Evolutionary conservation across 2,329 filamentous ascomycete genomes (phyloP).

Genomic region (Cryphonectria parasitica): DNA sequence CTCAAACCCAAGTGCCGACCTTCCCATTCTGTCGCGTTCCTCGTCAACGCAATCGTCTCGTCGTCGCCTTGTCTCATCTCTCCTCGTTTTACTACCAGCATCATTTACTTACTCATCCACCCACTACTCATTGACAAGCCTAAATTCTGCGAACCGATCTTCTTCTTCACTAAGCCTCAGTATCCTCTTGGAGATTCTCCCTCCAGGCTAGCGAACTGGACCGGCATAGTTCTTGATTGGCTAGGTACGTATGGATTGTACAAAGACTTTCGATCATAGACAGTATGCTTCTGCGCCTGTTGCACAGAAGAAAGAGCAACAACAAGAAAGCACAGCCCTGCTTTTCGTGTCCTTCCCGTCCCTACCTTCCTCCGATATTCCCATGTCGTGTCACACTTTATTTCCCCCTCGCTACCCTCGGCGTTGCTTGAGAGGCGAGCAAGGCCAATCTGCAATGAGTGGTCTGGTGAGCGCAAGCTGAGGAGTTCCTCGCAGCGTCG

Average conservation of each 20-base stretch:
- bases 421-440: background rate
- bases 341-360: constrained; percentile 2
- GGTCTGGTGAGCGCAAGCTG: background rate
- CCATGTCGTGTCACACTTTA: constrained; percentile 8
- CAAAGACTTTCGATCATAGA: background rate
- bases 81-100: background rate
- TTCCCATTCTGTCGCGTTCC: constrained; percentile 5
- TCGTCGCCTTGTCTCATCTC: background rate
- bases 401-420: background rate
- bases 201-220: background rate
- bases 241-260: constrained; percentile 17
- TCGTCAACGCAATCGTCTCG: background rate
- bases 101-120: background rate
- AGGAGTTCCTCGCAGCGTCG: background rate
- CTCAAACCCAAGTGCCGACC: constrained; percentile 4
- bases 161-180: background rate
- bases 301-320: background rate
- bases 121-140: background rate
- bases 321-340: background rate
- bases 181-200: background rate
- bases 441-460: background rate
- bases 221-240: background rate
- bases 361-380: background rate
- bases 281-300: background rate
- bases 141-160: background rate